These are phyloP conservation scores for Lathyrus sativus DNA, from an alignment of 306 rosid species.

Conservation along the genomic window DNA sequence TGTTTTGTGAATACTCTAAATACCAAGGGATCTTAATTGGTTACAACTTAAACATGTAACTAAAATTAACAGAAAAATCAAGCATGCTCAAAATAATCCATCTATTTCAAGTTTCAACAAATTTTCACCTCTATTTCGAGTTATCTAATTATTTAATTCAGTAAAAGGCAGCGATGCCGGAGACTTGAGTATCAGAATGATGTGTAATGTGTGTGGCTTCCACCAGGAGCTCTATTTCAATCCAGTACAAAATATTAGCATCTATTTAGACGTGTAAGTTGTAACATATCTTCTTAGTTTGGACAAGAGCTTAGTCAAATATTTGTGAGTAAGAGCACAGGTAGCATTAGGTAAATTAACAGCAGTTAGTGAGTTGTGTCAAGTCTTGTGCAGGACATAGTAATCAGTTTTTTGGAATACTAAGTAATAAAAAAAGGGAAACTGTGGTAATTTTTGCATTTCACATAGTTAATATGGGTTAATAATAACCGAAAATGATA, in stretches of 20 bases:
- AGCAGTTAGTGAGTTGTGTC: background rate
- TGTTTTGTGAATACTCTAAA: background rate
- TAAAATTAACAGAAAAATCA: background rate
- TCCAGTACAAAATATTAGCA: background rate
- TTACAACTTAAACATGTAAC: background rate
- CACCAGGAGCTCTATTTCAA: conserved; percentile 4
- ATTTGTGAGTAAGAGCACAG: background rate
- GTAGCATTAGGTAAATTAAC: conserved; percentile 6
- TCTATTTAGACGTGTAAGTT: background rate
- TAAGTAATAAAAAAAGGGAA: background rate
- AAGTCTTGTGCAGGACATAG: background rate
- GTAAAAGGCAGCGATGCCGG: background rate
- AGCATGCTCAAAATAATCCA: conserved; percentile 18
- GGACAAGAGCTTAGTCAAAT: background rate
- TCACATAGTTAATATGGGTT: background rate
- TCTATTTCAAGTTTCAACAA: conserved; percentile 18
- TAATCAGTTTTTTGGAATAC: conserved; percentile 14
- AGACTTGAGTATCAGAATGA: background rate
- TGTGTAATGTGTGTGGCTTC: background rate
- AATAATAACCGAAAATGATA: conserved; percentile 15
- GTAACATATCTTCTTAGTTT: conserved; percentile 9
- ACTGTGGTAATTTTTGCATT: background rate
- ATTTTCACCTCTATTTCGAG: background rate
- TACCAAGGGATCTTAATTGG: conserved; percentile 3
- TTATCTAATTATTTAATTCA: conserved; percentile 19